phyloP scores from a whole-genome alignment of 768 basidiomycete species.

The Roridomyces roridus region DNA sequence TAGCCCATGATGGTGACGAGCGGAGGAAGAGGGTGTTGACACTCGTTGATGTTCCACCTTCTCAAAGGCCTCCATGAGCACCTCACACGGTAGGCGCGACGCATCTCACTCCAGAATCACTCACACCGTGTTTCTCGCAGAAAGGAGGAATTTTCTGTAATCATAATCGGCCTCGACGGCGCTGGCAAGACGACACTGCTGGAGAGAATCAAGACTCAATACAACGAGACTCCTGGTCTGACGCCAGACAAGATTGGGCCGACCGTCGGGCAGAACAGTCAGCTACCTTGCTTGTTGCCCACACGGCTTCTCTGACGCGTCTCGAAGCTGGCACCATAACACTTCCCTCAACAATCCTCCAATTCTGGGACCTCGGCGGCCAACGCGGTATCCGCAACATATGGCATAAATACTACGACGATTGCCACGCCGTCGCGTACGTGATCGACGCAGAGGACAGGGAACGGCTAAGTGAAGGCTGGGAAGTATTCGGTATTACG shows the following conservation, averaged over 20 bases:
- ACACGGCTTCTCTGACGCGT: no score
- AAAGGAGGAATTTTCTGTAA: conserved; percentile 91
- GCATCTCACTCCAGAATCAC: background rate
- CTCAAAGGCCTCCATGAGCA: conserved; percentile 92
- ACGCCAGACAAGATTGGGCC: conserved; percentile 93
- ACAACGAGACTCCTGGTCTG: conserved; percentile 87
- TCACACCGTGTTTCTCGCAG: conserved; percentile 44
- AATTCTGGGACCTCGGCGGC: conserved; percentile 97
- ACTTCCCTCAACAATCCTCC: conserved; percentile 90
- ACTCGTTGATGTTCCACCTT: conserved; percentile 86
- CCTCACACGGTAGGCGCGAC: conserved; percentile 68
- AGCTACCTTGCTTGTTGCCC: no score
- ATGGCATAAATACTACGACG: conserved; percentile 94
- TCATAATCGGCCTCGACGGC: conserved; percentile 92
- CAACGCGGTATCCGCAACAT: conserved; percentile 93
- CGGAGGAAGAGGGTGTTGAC: conserved; percentile 28
- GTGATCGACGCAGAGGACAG: conserved; percentile 94
- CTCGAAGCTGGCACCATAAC: conserved; percentile 86
- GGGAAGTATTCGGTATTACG: conserved; percentile 91
- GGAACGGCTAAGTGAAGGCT: conserved; percentile 89
- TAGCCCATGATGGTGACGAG: conserved; percentile 48
- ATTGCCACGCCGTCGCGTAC: conserved; percentile 96
- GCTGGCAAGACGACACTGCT: conserved; percentile 95
- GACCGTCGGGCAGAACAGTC: conserved; percentile 98
- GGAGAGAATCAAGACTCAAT: conserved; percentile 93